Evolutionary conservation across 129 eudicot genomes (phyloP).

Genomic region (Cynara cardunculus): DNA sequence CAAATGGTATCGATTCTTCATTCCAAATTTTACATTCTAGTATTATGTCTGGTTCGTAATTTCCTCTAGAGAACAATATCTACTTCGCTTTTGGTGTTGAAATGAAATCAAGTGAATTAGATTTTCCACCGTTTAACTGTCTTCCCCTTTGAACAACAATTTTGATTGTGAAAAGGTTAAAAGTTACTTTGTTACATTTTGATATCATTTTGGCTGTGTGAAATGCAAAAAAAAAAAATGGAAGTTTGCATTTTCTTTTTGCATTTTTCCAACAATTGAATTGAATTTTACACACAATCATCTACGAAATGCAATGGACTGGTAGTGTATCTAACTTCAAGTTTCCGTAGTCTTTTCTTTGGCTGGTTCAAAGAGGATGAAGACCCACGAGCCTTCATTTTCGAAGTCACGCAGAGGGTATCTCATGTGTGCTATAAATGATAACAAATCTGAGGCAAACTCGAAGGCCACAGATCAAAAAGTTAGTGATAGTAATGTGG

Average conservation of each 20-base stretch:
- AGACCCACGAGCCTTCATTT: slow-evolving; percentile 21
- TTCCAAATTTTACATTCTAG: background rate
- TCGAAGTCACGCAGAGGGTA: slow-evolving; percentile 28
- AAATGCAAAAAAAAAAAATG: background rate
- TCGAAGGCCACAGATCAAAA: slow-evolving; percentile 18
- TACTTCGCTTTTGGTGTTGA: background rate
- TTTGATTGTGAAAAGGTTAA: background rate
- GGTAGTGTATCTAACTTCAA: background rate
- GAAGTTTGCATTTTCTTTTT: no score
- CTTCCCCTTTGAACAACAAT: background rate
- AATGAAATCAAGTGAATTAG: background rate
- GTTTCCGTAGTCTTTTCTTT: background rate
- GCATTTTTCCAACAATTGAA: background rate
- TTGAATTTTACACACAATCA: background rate
- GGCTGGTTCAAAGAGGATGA: slow-evolving; percentile 19
- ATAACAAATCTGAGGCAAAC: slow-evolving; percentile 20
- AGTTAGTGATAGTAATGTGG: slow-evolving; percentile 23
- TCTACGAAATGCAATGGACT: background rate
- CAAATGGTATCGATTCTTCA: slow-evolving; percentile 27
- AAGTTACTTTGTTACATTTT: background rate
- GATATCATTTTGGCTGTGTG: background rate
- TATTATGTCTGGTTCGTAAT: background rate
- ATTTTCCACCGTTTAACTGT: background rate
- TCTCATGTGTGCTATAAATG: slow-evolving; percentile 29
- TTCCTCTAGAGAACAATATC: background rate